Conservation (phyloP, 2,329 filamentous ascomycete species). For the Stagonosporopsis chrysanthemi region DNA sequence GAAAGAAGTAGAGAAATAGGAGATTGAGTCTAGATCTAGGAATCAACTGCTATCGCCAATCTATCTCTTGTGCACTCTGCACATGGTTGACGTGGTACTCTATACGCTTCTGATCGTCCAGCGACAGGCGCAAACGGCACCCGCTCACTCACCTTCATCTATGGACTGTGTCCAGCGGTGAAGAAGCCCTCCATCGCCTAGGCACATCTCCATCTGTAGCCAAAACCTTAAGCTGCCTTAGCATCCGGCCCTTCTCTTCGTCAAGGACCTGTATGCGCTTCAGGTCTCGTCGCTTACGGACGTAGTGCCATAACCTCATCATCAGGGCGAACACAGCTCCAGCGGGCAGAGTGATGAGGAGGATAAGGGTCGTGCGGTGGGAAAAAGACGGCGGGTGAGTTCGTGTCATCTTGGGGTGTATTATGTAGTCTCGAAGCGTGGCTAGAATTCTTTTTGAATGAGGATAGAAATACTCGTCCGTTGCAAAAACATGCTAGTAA, state of each 20-base stretch:
- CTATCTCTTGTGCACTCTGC: no score
- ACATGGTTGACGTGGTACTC: background rate
- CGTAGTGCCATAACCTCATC: background rate
- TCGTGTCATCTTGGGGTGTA: no score
- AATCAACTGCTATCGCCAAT: no score
- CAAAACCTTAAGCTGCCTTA: background rate
- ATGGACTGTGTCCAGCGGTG: no score
- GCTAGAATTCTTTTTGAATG: no score
- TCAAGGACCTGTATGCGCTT: background rate
- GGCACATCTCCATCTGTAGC: background rate
- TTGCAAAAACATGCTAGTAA: no score
- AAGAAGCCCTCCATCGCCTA: background rate
- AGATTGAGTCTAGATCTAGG: no score
- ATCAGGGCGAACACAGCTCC: background rate
- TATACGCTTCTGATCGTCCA: background rate
- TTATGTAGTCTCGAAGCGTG: no score
- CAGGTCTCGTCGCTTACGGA: background rate
- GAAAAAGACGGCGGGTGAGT: background rate
- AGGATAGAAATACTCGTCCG: no score
- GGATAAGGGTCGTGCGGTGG: background rate
- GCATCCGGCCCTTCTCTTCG: background rate
- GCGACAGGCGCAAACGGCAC: no score
- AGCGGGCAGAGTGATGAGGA: background rate
- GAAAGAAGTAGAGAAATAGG: background rate
- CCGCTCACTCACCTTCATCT: no score